Evolutionary conservation across 139 green algal species (phyloP), one percentile per base, ranked within the genome.

Genomic region (Chlorella sorokiniana): DNA sequence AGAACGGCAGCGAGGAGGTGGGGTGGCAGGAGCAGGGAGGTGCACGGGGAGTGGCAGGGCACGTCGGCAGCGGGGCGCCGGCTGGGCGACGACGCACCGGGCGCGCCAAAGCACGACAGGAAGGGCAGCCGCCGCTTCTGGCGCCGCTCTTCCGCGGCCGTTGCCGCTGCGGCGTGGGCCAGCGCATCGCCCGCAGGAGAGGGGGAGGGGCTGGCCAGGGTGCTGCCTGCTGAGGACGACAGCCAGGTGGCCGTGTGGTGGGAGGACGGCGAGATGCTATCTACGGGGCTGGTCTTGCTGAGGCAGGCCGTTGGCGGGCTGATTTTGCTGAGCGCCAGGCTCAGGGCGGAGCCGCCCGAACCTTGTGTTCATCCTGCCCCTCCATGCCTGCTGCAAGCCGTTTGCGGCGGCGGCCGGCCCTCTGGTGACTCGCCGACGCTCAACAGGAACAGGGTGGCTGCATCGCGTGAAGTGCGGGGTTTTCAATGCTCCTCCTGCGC

Each of bases 271-370:
- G 37, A 42, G 35, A 31, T 23, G 64, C 64, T 70, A 22, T 45
- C 64, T 70, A 22, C 64, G 31, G 70, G 70, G 70, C 70, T 77
- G 70, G 44, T 77, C 70, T 77, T 63, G 70, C 31, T 29, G 29
- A 77, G 70, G 25, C 37, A 35, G 1, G 65, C 11, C 4, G 23
- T 18, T 25, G 35, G 38, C 23, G 7, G 51, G 51, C 72, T 67
- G 35, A 40, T 27, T 2, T 40, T 54, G 27, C 9, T 18, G 7
- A 80, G 74, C 10, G 74, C 74, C 25, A 70, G 11, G 56, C 56
- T 80, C 2, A 80, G 74, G 2, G 74, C 74, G 20, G 74, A 80
- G 56, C 76, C 76, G 62, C 62, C 61, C 76, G 76, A 16, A 82
- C 76, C 35, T 82, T 82, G 44, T 82, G 76, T 20, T 73, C 62